phyloP scores from a whole-genome alignment of 179 eudicot genomes.

The Spergularia azorica region DNA sequence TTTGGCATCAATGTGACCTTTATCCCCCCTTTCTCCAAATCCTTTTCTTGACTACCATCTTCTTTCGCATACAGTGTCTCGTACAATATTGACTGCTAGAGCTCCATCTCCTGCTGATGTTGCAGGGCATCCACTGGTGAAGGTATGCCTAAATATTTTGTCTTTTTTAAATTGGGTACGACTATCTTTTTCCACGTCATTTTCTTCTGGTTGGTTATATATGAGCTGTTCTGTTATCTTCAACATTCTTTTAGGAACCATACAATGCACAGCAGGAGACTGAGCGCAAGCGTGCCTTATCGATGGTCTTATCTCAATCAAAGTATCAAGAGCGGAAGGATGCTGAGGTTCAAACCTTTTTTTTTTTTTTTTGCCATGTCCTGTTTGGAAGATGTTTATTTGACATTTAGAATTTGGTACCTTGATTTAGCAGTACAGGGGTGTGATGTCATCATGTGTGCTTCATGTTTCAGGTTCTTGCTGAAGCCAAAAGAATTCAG shows the following conservation, averaged over 20 bases:
- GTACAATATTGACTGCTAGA: slow-evolving; percentile 71
- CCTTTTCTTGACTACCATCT: slow-evolving; percentile 3
- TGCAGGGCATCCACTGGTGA: slow-evolving; percentile 74
- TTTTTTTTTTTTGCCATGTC: slow-evolving; percentile 13
- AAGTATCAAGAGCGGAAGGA: slow-evolving; percentile 97
- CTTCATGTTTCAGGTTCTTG: slow-evolving; percentile 61
- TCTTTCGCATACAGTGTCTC: slow-evolving; percentile 49
- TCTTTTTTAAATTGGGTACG: not conserved
- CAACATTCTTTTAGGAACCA: slow-evolving; percentile 51
- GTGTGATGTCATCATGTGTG: slow-evolving; percentile 5
- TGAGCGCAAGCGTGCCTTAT: slow-evolving; percentile 90
- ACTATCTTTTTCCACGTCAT: not conserved
- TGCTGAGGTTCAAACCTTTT: slow-evolving; percentile 77
- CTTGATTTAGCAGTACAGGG: not conserved
- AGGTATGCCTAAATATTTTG: slow-evolving; percentile 42
- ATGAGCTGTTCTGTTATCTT: not conserved
- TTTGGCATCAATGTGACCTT: not conserved
- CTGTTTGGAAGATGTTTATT: not conserved
- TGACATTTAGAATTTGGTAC: slow-evolving; percentile 1
- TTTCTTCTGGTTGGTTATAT: not conserved
- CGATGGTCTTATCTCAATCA: slow-evolving; percentile 91
- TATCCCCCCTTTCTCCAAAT: not conserved
- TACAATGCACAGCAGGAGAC: slow-evolving; percentile 83
- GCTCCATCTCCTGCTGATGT: slow-evolving; percentile 85
- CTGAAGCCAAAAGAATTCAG: slow-evolving; percentile 86